A percentile compares a stretch with the other conserved stretches of the same genome.
Evolutionary conservation across 78 protist genomes (phyloP).

Genomic region (Pigoraptor vietnamica): DNA sequence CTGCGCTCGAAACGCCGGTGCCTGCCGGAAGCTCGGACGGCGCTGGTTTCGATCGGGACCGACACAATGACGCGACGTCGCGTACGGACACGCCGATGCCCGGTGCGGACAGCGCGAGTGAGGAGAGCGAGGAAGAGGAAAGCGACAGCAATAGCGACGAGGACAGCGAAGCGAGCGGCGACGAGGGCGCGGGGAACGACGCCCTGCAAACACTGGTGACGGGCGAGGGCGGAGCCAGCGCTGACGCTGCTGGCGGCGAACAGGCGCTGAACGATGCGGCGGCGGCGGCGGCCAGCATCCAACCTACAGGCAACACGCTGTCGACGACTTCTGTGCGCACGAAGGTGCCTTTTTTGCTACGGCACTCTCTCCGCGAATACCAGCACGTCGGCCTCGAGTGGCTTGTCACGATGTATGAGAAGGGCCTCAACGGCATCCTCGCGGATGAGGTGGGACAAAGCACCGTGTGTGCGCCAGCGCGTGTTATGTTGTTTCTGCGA

Average conservation of each 20-base stretch:
- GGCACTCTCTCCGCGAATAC: conserved; percentile 72
- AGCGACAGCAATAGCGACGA: neutral
- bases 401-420: conserved; percentile 77
- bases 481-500: neutral
- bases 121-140: neutral
- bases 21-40: neutral
- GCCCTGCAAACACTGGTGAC: neutral
- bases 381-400: conserved; percentile 90
- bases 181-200: neutral
- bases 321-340: conserved; percentile 57
- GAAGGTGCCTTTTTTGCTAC: conserved; percentile 65
- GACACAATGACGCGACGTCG: conserved; percentile 15
- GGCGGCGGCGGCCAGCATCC: conserved; percentile 14
- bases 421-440: conserved; percentile 83
- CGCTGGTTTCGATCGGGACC: neutral
- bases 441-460: conserved; percentile 89
- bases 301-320: conserved; percentile 75
- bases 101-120: neutral
- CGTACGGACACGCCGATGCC: neutral
- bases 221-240: neutral
- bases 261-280: conserved; percentile 12
- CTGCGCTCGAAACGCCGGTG: neutral
- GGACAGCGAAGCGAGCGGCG: neutral
- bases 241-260: neutral
- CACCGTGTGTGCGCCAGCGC: too few species aligned